Base-by-base conservation (phyloP, 495 filamentous ascomycete genomes). In the Acidiella bohemica region DNA sequence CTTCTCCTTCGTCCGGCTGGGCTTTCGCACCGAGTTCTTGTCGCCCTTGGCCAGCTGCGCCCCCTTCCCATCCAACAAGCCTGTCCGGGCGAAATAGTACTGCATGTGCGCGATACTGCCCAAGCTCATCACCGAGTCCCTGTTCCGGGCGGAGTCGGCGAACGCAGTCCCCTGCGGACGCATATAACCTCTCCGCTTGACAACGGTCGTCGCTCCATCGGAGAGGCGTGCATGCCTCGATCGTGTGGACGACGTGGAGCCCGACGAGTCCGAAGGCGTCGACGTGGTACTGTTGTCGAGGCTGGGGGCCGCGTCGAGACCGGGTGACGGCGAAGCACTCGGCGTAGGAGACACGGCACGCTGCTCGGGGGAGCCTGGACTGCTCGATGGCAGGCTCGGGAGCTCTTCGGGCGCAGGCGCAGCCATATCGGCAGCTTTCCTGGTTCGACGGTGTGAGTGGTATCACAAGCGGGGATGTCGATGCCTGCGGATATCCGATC, bases 31-130 rank as follows among this genome's bases (percentile, higher is more conserved):
- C n/a, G n/a, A n/a, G n/a, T n/a, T n/a, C 49, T 68, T 73, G 50
- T 79, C 79, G 40, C 72, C 66, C 51, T 81, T 80, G 6, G 78
- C 75, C 38, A 87, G 62, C 42, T 86, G 82, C 34, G 78, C 90
- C 13, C 86, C 87, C 57, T 94, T 95, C 25, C 88, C 86, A 53
- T 97, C 90, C 33, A 97, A 59, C 36, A 97, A 59, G 2, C 90
- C 90, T 3, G 90, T 97, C 36, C 92, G 71, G 26, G 90, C 88
- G 58, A 97, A 97, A 58, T 96, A 97, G 59, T 97, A 94, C 54
- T 97, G 90, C 50, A 97, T 63, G 63, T 97, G 90, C 32, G 87
- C 84, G 51, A 97, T 97, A 55, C 86, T 94, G 18, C 90, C 90
- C 46, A 97, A 62, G 55, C 82, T 93, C 71, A 95, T 76, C 40